Base-by-base conservation (phyloP, 2,329 filamentous ascomycete genomes). In the Colletotrichum tabaci region DNA sequence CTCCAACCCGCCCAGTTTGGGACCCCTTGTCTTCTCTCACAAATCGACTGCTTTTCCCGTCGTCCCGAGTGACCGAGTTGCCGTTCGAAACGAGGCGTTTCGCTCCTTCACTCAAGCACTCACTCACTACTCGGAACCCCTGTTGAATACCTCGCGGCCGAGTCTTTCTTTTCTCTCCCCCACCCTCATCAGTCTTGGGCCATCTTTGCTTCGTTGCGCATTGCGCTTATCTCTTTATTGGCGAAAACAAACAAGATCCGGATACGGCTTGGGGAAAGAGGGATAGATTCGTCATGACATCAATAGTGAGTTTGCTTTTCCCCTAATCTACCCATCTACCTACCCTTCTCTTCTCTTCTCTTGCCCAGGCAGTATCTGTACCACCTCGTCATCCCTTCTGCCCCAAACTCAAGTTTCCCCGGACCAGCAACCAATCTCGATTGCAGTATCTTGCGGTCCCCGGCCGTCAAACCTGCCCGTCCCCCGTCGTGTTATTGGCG, bases 231-330 rank as follows among this genome's bases (percentile, higher is more conserved):
- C 56, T 56, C 50, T 44, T 71, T 44, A 66, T 71, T 65, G 67
- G 73, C 69, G 72, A 68, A 71, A 60, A 75, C 70, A 63, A 63
- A 44, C 65, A 68, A 49, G 47, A 68, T 30, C 68, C 65, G 65
- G 46, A 63, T 63, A 68, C 58, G 58, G 65, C 30, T 44, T 61
- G 58, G 75, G 68, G 57, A 72, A 58, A 70, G 66, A 65, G 50
- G 47, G 46, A 73, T 74, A 75, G 42, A 74, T 73, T 74, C 65
- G 73, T 75, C 77, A 80, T 80, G 78, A 79, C 78, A 76, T 79
- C 77, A 71, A 80, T 80, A 73, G 78, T 80, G 69, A 78, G 78
- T 78, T 66, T 61, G 61, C 49, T 61, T 62, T 64, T 49, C 40
- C 12, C 38, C 63, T 57, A 67, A 42, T 49, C 26, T 60, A 1